A percentile compares a stretch with the other conserved stretches of the same genome.
Evolutionary conservation across 2,329 filamentous ascomycete genomes (phyloP).

Genomic region (Coniella vitis): DNA sequence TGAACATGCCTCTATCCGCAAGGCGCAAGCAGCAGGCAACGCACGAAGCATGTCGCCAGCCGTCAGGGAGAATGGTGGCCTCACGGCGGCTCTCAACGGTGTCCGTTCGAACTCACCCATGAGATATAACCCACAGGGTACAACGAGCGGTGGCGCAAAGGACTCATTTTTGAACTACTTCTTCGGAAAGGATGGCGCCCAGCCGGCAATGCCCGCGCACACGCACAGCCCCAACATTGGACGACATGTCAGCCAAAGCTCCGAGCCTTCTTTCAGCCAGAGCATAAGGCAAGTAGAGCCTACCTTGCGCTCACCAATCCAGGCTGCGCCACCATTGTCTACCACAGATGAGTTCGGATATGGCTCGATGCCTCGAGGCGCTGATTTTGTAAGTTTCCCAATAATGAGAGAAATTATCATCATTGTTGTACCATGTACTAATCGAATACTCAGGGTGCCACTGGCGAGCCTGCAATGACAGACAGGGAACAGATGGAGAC

Average conservation of each 20-base stretch:
- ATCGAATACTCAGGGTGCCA: slow-evolving; percentile 38
- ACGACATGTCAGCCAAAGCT: slow-evolving; percentile 69
- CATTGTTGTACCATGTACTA: slow-evolving; percentile 15
- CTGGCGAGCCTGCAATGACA: slow-evolving; percentile 78
- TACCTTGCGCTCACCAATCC: slow-evolving; percentile 43
- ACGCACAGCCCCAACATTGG: slow-evolving; percentile 32
- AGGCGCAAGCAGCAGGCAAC: slow-evolving; percentile 47
- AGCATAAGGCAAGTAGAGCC: slow-evolving; percentile 68
- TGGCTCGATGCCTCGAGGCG: slow-evolving; percentile 33
- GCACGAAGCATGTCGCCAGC: slow-evolving; percentile 78
- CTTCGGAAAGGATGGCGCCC: slow-evolving; percentile 84
- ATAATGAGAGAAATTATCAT: not conserved
- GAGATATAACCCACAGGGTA: slow-evolving; percentile 51
- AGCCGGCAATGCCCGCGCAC: slow-evolving; percentile 33
- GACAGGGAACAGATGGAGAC: slow-evolving; percentile 97
- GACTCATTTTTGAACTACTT: slow-evolving; percentile 99
- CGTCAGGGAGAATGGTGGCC: slow-evolving; percentile 60
- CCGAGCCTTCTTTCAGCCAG: slow-evolving; percentile 75
- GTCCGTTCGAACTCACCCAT: slow-evolving; percentile 54
- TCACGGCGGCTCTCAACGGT: slow-evolving; percentile 63
- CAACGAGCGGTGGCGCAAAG: slow-evolving; percentile 50
- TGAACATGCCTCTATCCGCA: slow-evolving; percentile 54
- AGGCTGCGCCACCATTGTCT: slow-evolving; percentile 28
- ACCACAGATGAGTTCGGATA: slow-evolving; percentile 35
- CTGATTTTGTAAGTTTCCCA: slow-evolving; percentile 49